Evolutionary conservation across 1,284 basidiomycete species (phyloP), one percentile per base, ranked within the genome.

Genomic region (Leucoagaricus sp.): DNA sequence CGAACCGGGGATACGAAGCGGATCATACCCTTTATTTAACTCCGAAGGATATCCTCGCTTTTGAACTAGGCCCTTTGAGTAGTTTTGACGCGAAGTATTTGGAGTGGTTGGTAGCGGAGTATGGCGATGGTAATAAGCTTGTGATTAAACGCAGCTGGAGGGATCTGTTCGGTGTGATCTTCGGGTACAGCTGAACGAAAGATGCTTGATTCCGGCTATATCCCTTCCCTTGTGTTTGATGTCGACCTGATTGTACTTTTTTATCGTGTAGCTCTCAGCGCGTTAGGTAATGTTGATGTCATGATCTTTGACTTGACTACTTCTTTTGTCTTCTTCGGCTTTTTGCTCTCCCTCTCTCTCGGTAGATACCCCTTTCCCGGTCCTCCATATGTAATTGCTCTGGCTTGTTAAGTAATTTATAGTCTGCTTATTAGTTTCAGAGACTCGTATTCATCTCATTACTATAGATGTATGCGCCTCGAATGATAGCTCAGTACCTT

Each of bases 1-100:
- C 67, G 26, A 55, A 64, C 26, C 49, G 61, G 23, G 60, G 56
- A n/a, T 45, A 48, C 8, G 57, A 59, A 40, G 36, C 54, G 42
- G 57, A 45, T 38, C 56, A 62, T 29, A 61, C 51, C 9, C 63
- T 69, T 1, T 64, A 66, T 21, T 60, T 81, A 26, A 76, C 81
- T 2, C 81, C 87, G 8, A 83, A 78, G 63, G 88, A 91, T 58
- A 72, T 92, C 6, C 58, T 83, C 15, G 74, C 82, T 17, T 85
- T 92, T 48, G 87, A 89, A 65, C 77, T 92, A 1, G 86, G 87
- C 1, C 85, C 88, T 9, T 71, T 89, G 59, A 92, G 89, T 63
- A 73, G 75, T 8, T 66, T 85, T 45, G 90, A 92, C 62, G 84
- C 80, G 21, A 75, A 75, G 41, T 91, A 91, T 65, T 71, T 91